Evolutionary conservation across 495 filamentous ascomycete species (phyloP), one percentile per base, ranked within the genome.

Genomic region (Neurospora intermedia): DNA sequence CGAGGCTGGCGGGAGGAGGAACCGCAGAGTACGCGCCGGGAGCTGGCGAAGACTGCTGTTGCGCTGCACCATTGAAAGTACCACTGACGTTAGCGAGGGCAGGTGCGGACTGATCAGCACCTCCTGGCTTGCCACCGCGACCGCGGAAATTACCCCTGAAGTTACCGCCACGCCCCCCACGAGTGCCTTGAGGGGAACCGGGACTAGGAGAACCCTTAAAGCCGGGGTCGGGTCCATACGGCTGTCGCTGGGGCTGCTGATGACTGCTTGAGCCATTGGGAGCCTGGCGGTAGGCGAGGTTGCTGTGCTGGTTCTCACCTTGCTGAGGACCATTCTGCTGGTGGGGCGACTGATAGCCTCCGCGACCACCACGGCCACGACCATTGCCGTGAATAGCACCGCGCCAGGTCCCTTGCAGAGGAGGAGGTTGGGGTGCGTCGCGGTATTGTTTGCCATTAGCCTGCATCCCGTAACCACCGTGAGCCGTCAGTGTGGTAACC

Each of bases 1-100:
- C 88, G 42, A 96, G 75, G 43, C 75, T 87, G 39, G 91, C 80
- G 0, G 95, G 95, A 6, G 96, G 96, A 5, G 96, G 94, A 10
- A 95, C 92, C 70, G 88, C 88, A 43, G 85, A 84, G 77, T 96
- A 97, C 80, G 89, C 31, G 27, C 74, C 73, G 66, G 74, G 72
- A 27, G 62, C 74, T 38, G 74, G 72, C 13, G 73, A 70, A 43
- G 77, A 7, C 54, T 66, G 71, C 40, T 75, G 76, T 23, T 62
- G 54, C 23, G 41, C 39, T 38, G 35, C 59, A 40, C 10, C 43
- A 15, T 23, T 13, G 66, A 18, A 70, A 41, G 70, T 73, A 13
- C 73, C 74, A 38, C 41, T 42, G 42, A 72, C 59, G 70, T 69
- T 41, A 20, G 45, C 74, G 81, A 46, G 77, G 83, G 81, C 20